Conservation (phyloP, 805 yeast genomes). For the Nakazawaea ernobii region DNA sequence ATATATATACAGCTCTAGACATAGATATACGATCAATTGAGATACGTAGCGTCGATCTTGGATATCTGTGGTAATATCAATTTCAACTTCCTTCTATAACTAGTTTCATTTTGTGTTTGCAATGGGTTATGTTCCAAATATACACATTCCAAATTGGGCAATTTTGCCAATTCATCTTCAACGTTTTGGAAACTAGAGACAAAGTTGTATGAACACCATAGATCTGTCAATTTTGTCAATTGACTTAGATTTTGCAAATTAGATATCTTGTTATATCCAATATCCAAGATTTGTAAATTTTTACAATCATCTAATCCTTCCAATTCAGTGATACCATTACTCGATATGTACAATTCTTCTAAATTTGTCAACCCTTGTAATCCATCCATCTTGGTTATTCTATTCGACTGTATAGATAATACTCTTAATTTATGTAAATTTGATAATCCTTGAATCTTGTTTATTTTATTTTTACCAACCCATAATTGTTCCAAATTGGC, state of each 20-base stretch:
- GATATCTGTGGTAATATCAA: constrained; percentile 62
- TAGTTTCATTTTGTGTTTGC: constrained; percentile 64
- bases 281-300: constrained; percentile 69
- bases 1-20: no score
- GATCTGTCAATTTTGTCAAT: constrained; percentile 70
- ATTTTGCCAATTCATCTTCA: constrained; percentile 53
- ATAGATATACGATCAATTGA: not conserved
- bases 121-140: constrained; percentile 93
- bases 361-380: constrained; percentile 64
- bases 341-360: constrained; percentile 84
- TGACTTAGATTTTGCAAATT: constrained; percentile 61
- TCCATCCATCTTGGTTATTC: constrained; percentile 74
- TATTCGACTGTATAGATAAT: constrained; percentile 84
- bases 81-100: constrained; percentile 78
- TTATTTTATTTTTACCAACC: constrained; percentile 85
- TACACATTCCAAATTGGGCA: constrained; percentile 73
- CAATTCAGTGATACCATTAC: constrained; percentile 68
- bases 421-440: constrained; percentile 59
- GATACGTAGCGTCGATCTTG: constrained; percentile 88
- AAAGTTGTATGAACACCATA: constrained; percentile 87
- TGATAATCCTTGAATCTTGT: constrained; percentile 55
- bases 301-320: constrained; percentile 71
- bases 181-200: constrained; percentile 66
- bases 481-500: constrained; percentile 67
- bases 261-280: constrained; percentile 67